Evolutionary conservation across 805 yeast genomes (phyloP).

Genomic region (Dipodascus geniculatus): DNA sequence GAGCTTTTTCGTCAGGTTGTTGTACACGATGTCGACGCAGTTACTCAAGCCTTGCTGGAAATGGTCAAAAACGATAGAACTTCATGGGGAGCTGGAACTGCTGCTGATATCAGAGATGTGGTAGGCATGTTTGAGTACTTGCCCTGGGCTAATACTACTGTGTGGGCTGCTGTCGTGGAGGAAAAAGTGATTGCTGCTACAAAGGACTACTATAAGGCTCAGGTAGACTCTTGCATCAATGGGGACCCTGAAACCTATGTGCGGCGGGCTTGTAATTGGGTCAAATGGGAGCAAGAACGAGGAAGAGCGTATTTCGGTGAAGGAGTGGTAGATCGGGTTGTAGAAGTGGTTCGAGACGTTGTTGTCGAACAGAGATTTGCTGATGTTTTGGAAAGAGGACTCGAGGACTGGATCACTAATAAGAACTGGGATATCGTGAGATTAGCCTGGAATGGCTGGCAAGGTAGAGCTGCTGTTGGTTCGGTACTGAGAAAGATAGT

Average conservation of each 20-base stretch:
- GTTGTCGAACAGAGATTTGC: neutral
- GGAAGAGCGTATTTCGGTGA: neutral
- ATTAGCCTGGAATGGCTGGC: neutral
- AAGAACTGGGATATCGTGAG: neutral
- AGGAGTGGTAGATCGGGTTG: neutral
- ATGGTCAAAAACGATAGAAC: conserved; percentile 24
- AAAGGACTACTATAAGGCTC: conserved; percentile 38
- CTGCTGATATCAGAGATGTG: conserved; percentile 39
- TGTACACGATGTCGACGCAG: conserved; percentile 29
- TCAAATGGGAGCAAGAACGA: conserved; percentile 1
- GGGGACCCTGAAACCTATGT: neutral
- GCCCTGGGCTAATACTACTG: conserved; percentile 32
- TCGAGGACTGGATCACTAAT: neutral
- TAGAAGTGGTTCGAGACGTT: neutral
- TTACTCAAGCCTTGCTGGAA: conserved; percentile 38
- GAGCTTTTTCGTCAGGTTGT: conserved; percentile 51
- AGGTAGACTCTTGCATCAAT: neutral
- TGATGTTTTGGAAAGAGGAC: neutral
- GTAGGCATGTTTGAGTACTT: conserved; percentile 59
- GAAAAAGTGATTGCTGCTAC: conserved; percentile 47
- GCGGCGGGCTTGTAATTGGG: conserved; percentile 1
- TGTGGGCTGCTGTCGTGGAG: conserved; percentile 55
- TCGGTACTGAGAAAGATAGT: neutral
- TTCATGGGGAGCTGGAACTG: neutral
- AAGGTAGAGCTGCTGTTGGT: neutral